Percentiles rank a stretch among this genome's conserved stretches.
Evolutionary conservation across 495 filamentous ascomycete genomes (phyloP).

Genomic region (Aspergillus asperescens): DNA sequence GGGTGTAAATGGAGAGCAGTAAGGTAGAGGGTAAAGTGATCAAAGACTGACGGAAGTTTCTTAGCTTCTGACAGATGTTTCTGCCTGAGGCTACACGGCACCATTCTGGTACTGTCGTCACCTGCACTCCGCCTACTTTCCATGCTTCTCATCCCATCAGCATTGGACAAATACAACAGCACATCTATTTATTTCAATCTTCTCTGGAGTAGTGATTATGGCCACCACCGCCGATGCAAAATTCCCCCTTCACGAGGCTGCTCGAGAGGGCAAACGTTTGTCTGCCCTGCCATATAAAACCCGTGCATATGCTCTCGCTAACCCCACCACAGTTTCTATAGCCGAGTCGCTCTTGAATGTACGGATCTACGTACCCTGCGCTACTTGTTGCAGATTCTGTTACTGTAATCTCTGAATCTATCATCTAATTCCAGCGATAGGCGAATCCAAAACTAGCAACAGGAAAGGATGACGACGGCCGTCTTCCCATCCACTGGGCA

Average conservation of each 20-base stretch:
- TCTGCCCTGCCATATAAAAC: slow-evolving; percentile 11
- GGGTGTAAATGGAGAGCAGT: slow-evolving; percentile 1
- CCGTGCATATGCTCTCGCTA: slow-evolving; percentile 5
- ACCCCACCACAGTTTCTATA: slow-evolving; percentile 42
- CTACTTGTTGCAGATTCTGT: not conserved
- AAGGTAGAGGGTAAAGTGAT: not conserved
- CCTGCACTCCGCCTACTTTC: not conserved
- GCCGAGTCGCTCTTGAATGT: slow-evolving; percentile 78
- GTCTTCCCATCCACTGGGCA: slow-evolving; percentile 94
- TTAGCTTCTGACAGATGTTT: slow-evolving; percentile 19
- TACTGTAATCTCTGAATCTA: slow-evolving; percentile 1
- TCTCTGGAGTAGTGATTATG: slow-evolving; percentile 23
- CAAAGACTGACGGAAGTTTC: slow-evolving; percentile 14
- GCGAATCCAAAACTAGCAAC: slow-evolving; percentile 74
- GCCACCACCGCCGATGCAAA: slow-evolving; percentile 47
- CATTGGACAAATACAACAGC: not conserved
- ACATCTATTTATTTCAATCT: not conserved
- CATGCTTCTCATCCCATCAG: not conserved
- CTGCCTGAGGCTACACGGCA: slow-evolving; percentile 24
- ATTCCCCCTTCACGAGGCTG: slow-evolving; percentile 83
- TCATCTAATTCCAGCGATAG: slow-evolving; percentile 31
- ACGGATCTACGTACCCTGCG: slow-evolving; percentile 14
- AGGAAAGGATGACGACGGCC: slow-evolving; percentile 78
- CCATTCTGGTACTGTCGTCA: slow-evolving; percentile 2
- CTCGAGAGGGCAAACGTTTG: slow-evolving; percentile 80